Evolutionary conservation across 768 basidiomycete genomes (phyloP).

Genomic region (Boletus rubroflammeus): DNA sequence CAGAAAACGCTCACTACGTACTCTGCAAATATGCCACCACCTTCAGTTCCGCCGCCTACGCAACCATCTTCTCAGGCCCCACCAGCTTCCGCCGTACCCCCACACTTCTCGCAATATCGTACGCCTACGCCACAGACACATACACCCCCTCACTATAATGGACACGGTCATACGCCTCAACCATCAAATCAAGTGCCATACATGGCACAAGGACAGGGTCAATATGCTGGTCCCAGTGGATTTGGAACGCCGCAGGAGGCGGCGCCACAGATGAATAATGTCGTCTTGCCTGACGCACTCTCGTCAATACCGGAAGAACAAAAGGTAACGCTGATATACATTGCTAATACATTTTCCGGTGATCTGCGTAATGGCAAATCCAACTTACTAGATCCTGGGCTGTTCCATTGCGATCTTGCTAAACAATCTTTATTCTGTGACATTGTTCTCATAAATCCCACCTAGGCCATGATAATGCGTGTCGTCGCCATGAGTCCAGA

Average conservation of each 20-base stretch:
- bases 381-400: not conserved
- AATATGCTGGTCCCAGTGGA: conserved; percentile 15
- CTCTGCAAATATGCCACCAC: conserved; percentile 25
- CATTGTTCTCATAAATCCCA: conserved; percentile 11
- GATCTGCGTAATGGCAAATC: conserved; percentile 2
- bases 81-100: conserved; percentile 44
- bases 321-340: conserved; percentile 43
- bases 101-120: conserved; percentile 36
- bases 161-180: conserved; percentile 28
- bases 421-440: not conserved
- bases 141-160: conserved; percentile 28
- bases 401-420: not conserved
- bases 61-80: conserved; percentile 25
- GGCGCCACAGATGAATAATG: conserved; percentile 18
- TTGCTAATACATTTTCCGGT: not conserved
- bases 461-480: conserved; percentile 69
- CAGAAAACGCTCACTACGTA: conserved; percentile 65
- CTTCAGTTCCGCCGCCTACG: conserved; percentile 10
- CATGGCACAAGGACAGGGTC: conserved; percentile 16
- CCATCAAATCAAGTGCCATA: conserved; percentile 19
- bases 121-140: conserved; percentile 36
- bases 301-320: conserved; percentile 65
- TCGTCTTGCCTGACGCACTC: conserved; percentile 47
- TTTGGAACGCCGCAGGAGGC: conserved; percentile 23
- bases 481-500: conserved; percentile 81